phyloP scores from a whole-genome alignment of 441 rosid species.

The Pelargonium cotyledonis region DNA sequence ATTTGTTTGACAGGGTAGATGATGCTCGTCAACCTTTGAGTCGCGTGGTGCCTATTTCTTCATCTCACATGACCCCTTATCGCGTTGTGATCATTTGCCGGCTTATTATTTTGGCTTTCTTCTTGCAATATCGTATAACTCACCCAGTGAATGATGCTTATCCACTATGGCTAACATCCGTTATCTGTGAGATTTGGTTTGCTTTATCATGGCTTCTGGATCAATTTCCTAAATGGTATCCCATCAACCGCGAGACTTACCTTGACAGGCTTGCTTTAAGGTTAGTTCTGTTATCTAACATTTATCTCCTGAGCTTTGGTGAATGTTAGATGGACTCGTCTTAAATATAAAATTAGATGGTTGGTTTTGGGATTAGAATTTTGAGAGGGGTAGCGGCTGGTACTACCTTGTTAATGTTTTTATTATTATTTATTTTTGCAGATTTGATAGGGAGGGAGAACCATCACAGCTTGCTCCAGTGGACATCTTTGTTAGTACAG shows the following conservation, averaged over 20 bases:
- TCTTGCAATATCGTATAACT: conserved; percentile 93
- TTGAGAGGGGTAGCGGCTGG: not conserved
- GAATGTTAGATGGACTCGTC: not conserved
- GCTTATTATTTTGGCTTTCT: conserved; percentile 72
- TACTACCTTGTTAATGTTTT: not conserved
- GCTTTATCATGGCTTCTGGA: conserved; percentile 98
- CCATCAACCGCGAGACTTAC: conserved; percentile 95
- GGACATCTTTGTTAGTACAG: conserved; percentile 97
- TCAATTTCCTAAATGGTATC: conserved; percentile 98
- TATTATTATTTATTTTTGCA: conserved; percentile 18
- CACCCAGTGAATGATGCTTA: conserved; percentile 89
- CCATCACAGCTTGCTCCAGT: conserved; percentile 95
- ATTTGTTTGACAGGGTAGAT: conserved; percentile 62
- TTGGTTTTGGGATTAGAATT: not conserved
- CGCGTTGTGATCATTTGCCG: conserved; percentile 94
- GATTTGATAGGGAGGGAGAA: conserved; percentile 94
- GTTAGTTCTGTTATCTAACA: conserved; percentile 25
- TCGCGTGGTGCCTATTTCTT: conserved; percentile 87
- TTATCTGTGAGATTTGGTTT: conserved; percentile 99
- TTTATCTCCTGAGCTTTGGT: conserved; percentile 15
- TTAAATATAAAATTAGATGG: not conserved
- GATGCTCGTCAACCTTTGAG: conserved; percentile 98
- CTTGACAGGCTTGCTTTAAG: conserved; percentile 96
- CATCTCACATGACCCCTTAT: conserved; percentile 92
- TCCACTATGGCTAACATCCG: conserved; percentile 89